Evolutionary conservation across 2,329 filamentous ascomycete genomes (phyloP).

Genomic region (Pyricularia sp.): DNA sequence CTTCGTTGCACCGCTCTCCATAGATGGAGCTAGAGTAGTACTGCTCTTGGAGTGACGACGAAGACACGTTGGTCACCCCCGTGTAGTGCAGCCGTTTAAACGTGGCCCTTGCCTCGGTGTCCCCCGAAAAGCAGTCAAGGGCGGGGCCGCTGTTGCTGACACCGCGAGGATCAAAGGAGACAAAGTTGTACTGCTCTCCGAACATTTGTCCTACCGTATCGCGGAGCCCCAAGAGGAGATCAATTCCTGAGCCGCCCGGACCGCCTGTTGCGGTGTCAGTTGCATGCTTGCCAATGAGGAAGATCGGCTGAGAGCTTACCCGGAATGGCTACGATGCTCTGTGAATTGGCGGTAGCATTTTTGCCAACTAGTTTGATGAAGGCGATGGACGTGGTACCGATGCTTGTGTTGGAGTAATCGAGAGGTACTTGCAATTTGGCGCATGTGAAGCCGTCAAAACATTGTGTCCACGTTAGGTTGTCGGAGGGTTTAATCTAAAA

Average conservation of each 20-base stretch:
- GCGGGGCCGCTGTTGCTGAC: constrained; percentile 27
- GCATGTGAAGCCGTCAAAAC: neutral
- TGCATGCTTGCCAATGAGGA: neutral
- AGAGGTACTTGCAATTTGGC: neutral
- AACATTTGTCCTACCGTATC: constrained; percentile 18
- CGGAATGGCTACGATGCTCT: neutral
- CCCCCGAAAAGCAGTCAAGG: constrained; percentile 26
- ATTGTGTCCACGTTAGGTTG: neutral
- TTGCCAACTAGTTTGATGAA: neutral
- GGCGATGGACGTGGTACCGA: neutral
- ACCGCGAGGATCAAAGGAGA: constrained; percentile 39
- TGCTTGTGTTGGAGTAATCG: neutral
- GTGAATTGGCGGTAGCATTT: neutral
- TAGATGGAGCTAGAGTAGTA: neutral
- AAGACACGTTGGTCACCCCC: constrained; percentile 14
- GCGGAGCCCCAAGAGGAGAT: constrained; percentile 17
- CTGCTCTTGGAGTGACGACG: neutral
- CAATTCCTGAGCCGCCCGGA: constrained; percentile 30
- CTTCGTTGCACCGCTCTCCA: neutral
- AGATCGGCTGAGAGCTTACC: neutral
- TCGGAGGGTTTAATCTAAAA: neutral
- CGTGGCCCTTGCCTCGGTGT: neutral
- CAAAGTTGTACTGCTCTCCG: constrained; percentile 30
- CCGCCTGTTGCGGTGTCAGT: constrained; percentile 24
- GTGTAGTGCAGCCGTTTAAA: constrained; percentile 18